Base-by-base conservation (phyloP, 2,329 filamentous ascomycete genomes). In the Monosporascus sp. region DNA sequence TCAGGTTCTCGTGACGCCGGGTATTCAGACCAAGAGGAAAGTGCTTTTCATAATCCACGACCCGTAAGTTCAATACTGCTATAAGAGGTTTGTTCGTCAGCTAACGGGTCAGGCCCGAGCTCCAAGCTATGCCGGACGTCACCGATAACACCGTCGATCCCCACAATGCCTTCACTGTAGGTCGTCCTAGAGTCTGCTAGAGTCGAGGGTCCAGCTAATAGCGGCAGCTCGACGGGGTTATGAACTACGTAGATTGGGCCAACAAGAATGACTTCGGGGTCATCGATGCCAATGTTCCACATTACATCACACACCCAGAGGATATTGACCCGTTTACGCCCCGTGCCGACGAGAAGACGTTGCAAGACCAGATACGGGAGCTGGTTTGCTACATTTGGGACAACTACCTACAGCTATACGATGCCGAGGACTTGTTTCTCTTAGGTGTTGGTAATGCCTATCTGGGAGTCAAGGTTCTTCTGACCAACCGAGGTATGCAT, bases 361-460 rank as follows among this genome's bases (percentile, higher is more conserved):
- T 84, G 7, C 78, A 87, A 57, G 75, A 77, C 52, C 81, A 82
- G 68, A 85, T 82, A 0, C 84, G 88, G 57, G 86, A 93, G 56
- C 75, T 97, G 11, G 84, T 93, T 5, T 85, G 81, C 55, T 97
- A 96, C 65, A 76, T 99, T 16, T 99, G 94, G 94, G 92, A 97
- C 63, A 99, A 99, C 66, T 97, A 97, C 65, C 84, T 99, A 20
- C 89, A 96, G 75, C 78, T 89, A 35, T 85, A 86, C 49, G 80
- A 89, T 2, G 78, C 81, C 0, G 84, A 86, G 6, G 84, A 93
- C 50, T 82, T 97, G 17, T 89, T 96, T 66, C 77, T 99, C 22
- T 78, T 99, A 66, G 93, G 94, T 0, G 84, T 96, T 2, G 94
- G 94, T n/a, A 87, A 91, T 62, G 89, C 94, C 1, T 96, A 94